Conservation (phyloP, 2,329 filamentous ascomycete genomes). For the Fusarium kyushuense region DNA sequence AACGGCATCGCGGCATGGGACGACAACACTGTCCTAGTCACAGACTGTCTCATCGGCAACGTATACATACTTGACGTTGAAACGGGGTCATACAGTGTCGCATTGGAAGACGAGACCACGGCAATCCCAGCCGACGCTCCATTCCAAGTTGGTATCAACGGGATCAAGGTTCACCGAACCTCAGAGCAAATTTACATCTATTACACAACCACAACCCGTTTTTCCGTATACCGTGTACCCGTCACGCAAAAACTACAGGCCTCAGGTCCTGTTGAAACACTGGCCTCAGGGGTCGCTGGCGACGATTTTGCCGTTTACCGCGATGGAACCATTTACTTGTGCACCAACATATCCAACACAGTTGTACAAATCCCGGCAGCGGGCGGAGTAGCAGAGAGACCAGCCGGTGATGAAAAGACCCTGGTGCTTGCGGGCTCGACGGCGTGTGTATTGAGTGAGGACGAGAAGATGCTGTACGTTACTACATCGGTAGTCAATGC, state of each 20-base stretch:
- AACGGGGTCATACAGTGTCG: slow-evolving; percentile 22
- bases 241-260: slow-evolving; percentile 19
- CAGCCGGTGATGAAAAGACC: slow-evolving; percentile 21
- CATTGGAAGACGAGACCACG: slow-evolving; percentile 37
- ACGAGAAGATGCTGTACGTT: slow-evolving; percentile 31
- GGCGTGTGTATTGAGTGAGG: slow-evolving; percentile 26
- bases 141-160: slow-evolving; percentile 37
- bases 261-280: slow-evolving; percentile 28
- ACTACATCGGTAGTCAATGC: slow-evolving; percentile 30
- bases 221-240: slow-evolving; percentile 33
- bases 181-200: slow-evolving; percentile 28
- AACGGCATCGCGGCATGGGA: slow-evolving; percentile 43
- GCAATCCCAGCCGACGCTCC: slow-evolving; percentile 18
- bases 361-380: slow-evolving; percentile 20
- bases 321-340: slow-evolving; percentile 39
- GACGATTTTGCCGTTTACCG: slow-evolving; percentile 38
- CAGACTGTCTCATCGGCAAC: slow-evolving; percentile 38
- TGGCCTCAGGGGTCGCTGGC: slow-evolving; percentile 21
- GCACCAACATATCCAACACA: slow-evolving; percentile 39
- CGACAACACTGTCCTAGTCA: slow-evolving; percentile 29
- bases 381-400: slow-evolving; percentile 1
- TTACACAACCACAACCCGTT: slow-evolving; percentile 34
- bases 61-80: slow-evolving; percentile 33
- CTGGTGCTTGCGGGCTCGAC: slow-evolving; percentile 34
- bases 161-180: slow-evolving; percentile 37